Conservation (phyloP, 352 stramenopile genomes). For the Pythium grandisporangium region DNA sequence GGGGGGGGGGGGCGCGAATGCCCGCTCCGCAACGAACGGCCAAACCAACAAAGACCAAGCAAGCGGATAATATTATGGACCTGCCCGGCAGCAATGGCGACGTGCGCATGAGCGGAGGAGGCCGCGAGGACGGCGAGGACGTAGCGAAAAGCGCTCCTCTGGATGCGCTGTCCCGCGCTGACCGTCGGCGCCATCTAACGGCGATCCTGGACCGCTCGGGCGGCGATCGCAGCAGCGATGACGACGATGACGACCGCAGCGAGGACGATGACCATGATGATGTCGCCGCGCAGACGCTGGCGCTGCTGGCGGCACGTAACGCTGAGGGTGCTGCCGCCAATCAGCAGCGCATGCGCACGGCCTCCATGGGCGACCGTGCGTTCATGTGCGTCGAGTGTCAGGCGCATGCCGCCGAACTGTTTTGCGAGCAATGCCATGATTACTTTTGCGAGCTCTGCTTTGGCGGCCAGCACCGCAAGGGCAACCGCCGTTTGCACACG, state of each 20-base stretch:
- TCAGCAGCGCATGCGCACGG: conserved; percentile 19
- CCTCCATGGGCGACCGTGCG: conserved; percentile 20
- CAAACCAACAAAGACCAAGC: not conserved
- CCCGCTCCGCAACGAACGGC: no score
- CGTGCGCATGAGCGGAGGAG: no score
- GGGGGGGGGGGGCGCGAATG: no score
- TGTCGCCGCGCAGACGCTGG: conserved; percentile 32
- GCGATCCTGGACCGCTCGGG: conserved; percentile 61
- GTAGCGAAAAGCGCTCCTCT: not conserved
- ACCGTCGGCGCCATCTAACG: conserved; percentile 74
- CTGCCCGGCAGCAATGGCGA: no score
- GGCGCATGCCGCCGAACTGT: conserved; percentile 57
- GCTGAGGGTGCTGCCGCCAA: conserved; percentile 6
- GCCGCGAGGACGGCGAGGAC: no score
- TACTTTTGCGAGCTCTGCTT: conserved; percentile 85
- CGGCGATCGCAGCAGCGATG: conserved; percentile 49
- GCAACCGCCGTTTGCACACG: conserved; percentile 66
- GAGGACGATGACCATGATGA: conserved; percentile 50
- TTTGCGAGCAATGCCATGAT: conserved; percentile 85
- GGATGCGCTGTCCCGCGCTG: conserved; percentile 26
- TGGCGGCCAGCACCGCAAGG: conserved; percentile 78
- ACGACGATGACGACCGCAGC: conserved; percentile 45
- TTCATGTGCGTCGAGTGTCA: conserved; percentile 67
- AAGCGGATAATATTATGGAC: no score
- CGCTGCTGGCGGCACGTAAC: conserved; percentile 22